phyloP scores from a whole-genome alignment of 495 filamentous ascomycete species.

The Rhizodiscina lignyota region DNA sequence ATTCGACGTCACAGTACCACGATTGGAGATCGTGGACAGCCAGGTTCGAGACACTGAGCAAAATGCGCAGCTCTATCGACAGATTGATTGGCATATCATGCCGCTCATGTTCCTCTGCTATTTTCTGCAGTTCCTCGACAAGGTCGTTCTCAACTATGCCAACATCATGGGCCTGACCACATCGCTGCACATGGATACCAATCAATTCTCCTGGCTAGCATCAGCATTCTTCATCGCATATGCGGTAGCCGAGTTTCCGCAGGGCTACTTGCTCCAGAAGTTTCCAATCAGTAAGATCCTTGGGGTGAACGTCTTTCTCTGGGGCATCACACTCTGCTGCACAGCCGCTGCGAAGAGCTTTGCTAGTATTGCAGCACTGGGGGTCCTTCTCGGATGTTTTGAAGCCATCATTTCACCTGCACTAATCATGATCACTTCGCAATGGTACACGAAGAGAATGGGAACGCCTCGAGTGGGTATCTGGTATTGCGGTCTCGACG shows the following conservation, averaged over 20 bases:
- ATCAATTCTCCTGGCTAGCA: slow-evolving; percentile 1
- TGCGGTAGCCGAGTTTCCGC: neutral
- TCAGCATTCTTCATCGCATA: slow-evolving; percentile 1
- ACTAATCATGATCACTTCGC: neutral
- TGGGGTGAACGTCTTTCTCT: neutral
- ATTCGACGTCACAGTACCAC: no score
- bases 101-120: slow-evolving; percentile 2
- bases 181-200: neutral
- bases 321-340: neutral
- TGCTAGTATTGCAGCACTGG: neutral
- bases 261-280: neutral
- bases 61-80: neutral
- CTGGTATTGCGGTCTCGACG: neutral
- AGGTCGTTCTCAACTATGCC: slow-evolving; percentile 4
- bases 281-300: neutral
- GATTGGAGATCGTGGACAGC: no score
- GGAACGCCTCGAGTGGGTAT: neutral
- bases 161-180: slow-evolving; percentile 1
- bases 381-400: neutral
- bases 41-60: no score
- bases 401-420: neutral
- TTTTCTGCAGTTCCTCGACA: slow-evolving; percentile 4
- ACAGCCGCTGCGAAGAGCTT: neutral
- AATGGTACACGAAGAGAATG: neutral
- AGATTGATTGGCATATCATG: neutral